Base-by-base conservation (phyloP, 768 basidiomycete genomes). In the Arthromyces matolae region DNA sequence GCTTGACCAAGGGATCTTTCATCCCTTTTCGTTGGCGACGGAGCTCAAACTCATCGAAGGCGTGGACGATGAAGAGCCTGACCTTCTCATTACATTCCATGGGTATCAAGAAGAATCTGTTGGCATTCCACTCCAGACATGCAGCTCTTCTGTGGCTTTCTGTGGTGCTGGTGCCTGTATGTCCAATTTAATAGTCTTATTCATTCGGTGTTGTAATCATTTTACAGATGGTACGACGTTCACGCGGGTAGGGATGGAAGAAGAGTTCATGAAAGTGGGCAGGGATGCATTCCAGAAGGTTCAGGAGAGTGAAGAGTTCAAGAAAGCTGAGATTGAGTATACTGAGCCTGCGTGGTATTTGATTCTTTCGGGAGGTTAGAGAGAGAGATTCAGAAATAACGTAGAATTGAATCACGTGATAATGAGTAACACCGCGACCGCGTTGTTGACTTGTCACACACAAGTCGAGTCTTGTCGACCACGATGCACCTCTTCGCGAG, bases 401-500 rank as follows among this genome's bases (percentile, higher is more conserved):
- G 47, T 49, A 37, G 28, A n/a, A n/a, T 8, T 8, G 3, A 14
- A 45, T 48, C 48, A 49, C 20, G 48, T 43, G 48, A 4, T 1
- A 36, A 27, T 23, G 22, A 33, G 48, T 49, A 43, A 49, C 41
- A 36, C 27, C 54, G 54, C 51, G 54, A 36, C 27, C 54, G 54
- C 51, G 54, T 52, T 44, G 46, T 49, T 55, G 43, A 55, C 42
- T 51, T 5, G 46, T 52, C 44, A 49, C 55, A 41, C 44, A 2
- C 28, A n/a, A 12, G 13, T 47, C 28, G 31, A 22, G 45, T 37
- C 40, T 23, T 7, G 18, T 8, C 10, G 1, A 41, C n/a, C 1
- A 49, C 39, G 5, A 59, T 56, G 58, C 51, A 59, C 37, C 48
- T 61, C 49, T 80, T 83, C 54, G 60, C 68, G 6, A 65, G 58